Base-by-base conservation (phyloP, 208 protist species). In the Zelonia costaricensis region DNA sequence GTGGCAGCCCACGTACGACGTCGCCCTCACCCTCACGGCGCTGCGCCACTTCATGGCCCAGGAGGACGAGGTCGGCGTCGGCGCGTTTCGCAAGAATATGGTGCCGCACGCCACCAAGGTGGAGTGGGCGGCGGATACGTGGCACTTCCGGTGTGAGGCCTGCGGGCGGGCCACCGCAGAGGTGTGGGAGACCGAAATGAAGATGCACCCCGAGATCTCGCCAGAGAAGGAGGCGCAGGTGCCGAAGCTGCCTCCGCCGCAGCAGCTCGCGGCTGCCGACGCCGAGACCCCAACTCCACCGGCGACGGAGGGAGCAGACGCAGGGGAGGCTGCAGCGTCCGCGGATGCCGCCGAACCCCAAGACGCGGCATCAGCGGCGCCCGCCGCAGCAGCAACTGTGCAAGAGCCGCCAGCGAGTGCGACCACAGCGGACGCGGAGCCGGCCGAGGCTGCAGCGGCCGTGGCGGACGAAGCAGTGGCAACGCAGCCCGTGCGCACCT, bases 21-120 rank as follows among this genome's bases (percentile, higher is more conserved):
- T 95, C 6, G 36, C 54, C 9, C 76, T 89, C 15, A 78, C 93
- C 4, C 61, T 97, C 1, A 68, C 73, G 2, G 77, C 87, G 12
- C 70, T 97, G 23, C 85, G 85, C 1, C 55, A 76, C 12, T 97
- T 95, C 58, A 97, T 97, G 92, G 71, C 55, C 10, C 79, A 87
- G 62, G 81, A 92, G n/a, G 92, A 92, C 18, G 80, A 94, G 42
- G 36, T 69, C 22, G 88, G 86, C 10, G 56, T 95, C 16, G 92
- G 92, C 1, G 74, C 79, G 10, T 76, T 97, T 12, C 42, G 39
- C 4, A 45, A 55, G n/a, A 64, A 64, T 12, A 84, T 74, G 59
- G 27, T 88, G 10, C 31, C 62, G 1, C 10, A 22, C 15, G 72
- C 74, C 10, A 73, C 76, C 7, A 91, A 91, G 60, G 20, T 36